Evolutionary conservation across 2,329 filamentous ascomycete species (phyloP), one percentile per base, ranked within the genome.

Genomic region (Ophiosphaerella narmari): DNA sequence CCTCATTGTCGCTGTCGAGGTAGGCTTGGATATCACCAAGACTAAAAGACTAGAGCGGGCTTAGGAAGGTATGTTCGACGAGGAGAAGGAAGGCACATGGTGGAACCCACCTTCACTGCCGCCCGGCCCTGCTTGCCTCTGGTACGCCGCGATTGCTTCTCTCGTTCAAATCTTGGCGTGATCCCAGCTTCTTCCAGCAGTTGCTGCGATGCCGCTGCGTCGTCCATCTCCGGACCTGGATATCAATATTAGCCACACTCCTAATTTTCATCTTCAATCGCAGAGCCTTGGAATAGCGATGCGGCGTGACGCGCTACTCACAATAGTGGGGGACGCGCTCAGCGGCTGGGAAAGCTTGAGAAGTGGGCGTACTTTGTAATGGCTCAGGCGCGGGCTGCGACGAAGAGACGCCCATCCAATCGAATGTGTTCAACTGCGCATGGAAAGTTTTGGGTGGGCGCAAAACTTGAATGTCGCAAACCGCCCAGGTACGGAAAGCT

Each of bases 201-300:
- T 29, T 65, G 62, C 44, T 59, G 56, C 23, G 56, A 57, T 7
- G 62, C 62, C 9, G 55, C 53, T 23, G 54, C 33, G 45, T 63
- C 57, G 42, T 65, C 62, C 52, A 57, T 57, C 2, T 47, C 46
- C 1, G 60, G 57, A 33, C 44, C 62, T 63, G 33, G n/a, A 9
- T 16, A 18, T 18, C 14, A 34, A 34, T n/a, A 36, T 18, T 36
- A 36, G 34, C 34, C n/a, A 36, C 34, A 16, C 12, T 36, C 7
- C 5, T 16, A 12, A 16, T 3, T n/a, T 18, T 16, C 34, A 14
- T n/a, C 34, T 14, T 36, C 12, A n/a, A 36, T 36, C 34, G 4
- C 33, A 34, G 5, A 34, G 5, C 13, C 6, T 7, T 34, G 13
- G 13, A 16, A 9, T 3, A 39, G 36, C 23, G 36, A 39, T 11